Conservation (phyloP, 495 filamentous ascomycete species). For the Aspergillus indologenus region DNA sequence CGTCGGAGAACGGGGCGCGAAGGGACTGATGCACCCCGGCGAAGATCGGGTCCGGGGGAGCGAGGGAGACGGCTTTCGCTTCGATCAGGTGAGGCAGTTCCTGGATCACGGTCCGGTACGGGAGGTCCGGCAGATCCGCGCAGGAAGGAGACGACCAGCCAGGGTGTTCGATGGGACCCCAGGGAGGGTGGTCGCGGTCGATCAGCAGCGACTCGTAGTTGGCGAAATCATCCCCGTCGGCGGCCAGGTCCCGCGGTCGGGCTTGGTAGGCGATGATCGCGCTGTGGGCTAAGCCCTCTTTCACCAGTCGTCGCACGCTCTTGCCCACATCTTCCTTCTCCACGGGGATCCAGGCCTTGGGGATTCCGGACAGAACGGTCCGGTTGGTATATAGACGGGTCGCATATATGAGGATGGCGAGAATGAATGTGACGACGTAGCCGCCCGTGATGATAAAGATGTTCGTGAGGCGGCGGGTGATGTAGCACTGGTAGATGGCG, state of each 20-base stretch:
- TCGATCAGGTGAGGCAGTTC: slow-evolving; percentile 93
- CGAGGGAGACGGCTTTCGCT: slow-evolving; percentile 82
- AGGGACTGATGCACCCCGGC: slow-evolving; percentile 29
- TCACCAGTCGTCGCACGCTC: slow-evolving; percentile 71
- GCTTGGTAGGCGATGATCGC: slow-evolving; percentile 78
- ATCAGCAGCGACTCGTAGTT: slow-evolving; percentile 33
- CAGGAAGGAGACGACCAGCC: slow-evolving; percentile 84
- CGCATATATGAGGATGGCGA: slow-evolving; percentile 75
- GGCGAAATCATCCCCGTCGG: slow-evolving; percentile 28
- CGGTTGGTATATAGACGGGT: slow-evolving; percentile 86
- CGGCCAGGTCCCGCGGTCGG: slow-evolving; percentile 55
- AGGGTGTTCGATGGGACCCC: slow-evolving; percentile 78
- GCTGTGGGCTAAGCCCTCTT: slow-evolving; percentile 65
- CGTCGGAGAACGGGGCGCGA: slow-evolving; percentile 21
- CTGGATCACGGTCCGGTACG: slow-evolving; percentile 74
- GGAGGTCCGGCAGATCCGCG: slow-evolving; percentile 69
- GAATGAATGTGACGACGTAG: slow-evolving; percentile 70
- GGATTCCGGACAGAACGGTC: slow-evolving; percentile 73
- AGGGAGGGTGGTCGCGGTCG: slow-evolving; percentile 51
- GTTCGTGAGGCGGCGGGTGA: slow-evolving; percentile 63
- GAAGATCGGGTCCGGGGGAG: slow-evolving; percentile 56
- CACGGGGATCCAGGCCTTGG: slow-evolving; percentile 76
- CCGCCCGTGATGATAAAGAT: slow-evolving; percentile 78
- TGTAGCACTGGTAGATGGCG: slow-evolving; percentile 73
- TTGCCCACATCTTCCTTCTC: slow-evolving; percentile 70